Evolutionary conservation across 1,139 yeast genomes (phyloP), one percentile per base, ranked within the genome.

Genomic region (Sugiyamaella japonica): DNA sequence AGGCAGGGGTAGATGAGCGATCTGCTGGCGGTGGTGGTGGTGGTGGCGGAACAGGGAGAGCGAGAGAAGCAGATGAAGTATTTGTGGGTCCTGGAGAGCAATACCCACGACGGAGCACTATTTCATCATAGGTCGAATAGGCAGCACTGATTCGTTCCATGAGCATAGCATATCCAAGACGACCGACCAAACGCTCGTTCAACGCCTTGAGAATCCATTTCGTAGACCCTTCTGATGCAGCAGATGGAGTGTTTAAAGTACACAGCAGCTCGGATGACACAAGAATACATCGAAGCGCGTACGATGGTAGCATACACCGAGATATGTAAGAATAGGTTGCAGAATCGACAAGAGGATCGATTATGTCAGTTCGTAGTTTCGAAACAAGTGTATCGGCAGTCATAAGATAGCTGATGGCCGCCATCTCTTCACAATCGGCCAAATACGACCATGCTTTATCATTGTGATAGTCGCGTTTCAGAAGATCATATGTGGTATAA

Each of bases 371-470:
- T 15, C 85, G 74, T 39, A 82, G 77, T 61, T 83, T 83, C 10
- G 85, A 74, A 12, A 86, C 81, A 55, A 85, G 79, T 12, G 83
- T 82, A 10, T 48, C 51, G 15, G 54, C 36, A 23, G 48, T 36
- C 72, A 93, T 76, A 7, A 91, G 71, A 45, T 86, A 74, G 1
- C 96, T 84, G 1, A 85, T 77, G 0, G 90, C 86, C 61, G 89
- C 85, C 86, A 89, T 86, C 70, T 93, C 98, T 55, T 91, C 93
- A 9, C 88, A 78, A 0, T 95, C 84, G 0, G 97, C 96, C 54
- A 87, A 79, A 64, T 89, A 86, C 3, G 78, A 74, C 91, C 95
- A 89, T 1, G 95, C 90, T 70, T 85, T 86, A 63, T 87, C 95
- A 59, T 80, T 81, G 37, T 83, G 77, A 63, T 85, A 86, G 67